Evolutionary conservation across 306 rosid genomes (phyloP).

Genomic region (Lablab purpureus): DNA sequence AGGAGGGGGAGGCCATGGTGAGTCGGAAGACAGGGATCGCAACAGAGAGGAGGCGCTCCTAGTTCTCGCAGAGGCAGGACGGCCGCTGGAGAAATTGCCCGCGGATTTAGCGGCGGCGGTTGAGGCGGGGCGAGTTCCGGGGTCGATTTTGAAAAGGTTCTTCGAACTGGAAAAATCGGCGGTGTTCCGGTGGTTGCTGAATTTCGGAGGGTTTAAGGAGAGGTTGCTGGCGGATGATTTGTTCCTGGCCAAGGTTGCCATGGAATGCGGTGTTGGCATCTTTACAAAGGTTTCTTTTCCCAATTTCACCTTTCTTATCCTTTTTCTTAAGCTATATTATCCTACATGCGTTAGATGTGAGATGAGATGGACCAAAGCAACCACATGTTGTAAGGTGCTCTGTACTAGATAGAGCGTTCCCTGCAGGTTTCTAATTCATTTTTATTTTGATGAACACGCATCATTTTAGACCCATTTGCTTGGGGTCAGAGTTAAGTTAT

Average conservation of each 20-base stretch:
- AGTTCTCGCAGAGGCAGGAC: conserved; percentile 66
- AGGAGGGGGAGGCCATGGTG: conserved; percentile 41
- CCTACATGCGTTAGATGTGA: neutral
- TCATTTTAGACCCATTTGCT: neutral
- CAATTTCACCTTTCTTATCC: neutral
- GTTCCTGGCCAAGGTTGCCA: conserved; percentile 87
- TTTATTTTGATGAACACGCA: neutral
- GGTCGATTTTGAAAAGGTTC: conserved; percentile 69
- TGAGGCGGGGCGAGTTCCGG: conserved; percentile 77
- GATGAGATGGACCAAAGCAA: neutral
- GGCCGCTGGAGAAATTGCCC: conserved; percentile 72
- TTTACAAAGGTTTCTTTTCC: conserved; percentile 74
- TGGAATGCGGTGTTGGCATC: conserved; percentile 95
- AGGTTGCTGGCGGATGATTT: conserved; percentile 90
- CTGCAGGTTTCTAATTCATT: neutral
- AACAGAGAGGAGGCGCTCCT: conserved; percentile 73
- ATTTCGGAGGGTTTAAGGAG: conserved; percentile 90
- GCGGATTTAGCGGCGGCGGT: conserved; percentile 81
- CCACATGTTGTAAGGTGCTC: neutral
- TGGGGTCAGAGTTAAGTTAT: neutral
- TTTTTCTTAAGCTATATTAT: no score
- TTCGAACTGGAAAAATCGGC: conserved; percentile 80
- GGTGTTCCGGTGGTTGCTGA: conserved; percentile 78
- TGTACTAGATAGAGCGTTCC: neutral
- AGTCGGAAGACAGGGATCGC: conserved; percentile 58